Evolutionary conservation across 2,329 filamentous ascomycete genomes (phyloP).

Genomic region (Elsinoe fawcettii): DNA sequence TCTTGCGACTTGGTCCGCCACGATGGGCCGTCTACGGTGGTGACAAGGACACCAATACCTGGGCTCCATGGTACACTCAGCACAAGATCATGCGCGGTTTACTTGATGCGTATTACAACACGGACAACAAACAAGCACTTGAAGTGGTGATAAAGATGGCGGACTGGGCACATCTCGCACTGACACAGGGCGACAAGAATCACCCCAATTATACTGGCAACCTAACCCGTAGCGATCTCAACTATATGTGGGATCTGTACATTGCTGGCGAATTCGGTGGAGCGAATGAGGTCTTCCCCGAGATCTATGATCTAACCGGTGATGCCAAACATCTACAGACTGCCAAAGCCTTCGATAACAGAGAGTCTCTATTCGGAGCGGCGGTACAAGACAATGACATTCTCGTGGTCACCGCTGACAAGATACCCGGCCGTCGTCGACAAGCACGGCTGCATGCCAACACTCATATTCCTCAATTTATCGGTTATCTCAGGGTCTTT

Average conservation of each 20-base stretch:
- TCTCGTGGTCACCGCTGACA: neutral
- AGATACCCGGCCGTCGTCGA: neutral
- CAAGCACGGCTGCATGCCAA: neutral
- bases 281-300: neutral
- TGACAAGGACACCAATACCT: neutral
- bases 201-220: neutral
- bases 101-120: neutral
- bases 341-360: neutral
- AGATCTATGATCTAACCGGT: neutral
- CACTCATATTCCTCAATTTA: neutral
- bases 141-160: neutral
- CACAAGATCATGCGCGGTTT: neutral
- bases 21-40: neutral
- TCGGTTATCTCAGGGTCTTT: neutral
- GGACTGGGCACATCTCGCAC: neutral
- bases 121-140: neutral
- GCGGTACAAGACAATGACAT: neutral
- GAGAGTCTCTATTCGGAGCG: neutral
- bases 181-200: neutral
- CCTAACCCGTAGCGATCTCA: neutral
- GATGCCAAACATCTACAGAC: neutral
- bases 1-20: neutral
- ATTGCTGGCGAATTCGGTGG: neutral
- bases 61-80: neutral
- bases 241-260: neutral